Base-by-base conservation (phyloP, 1,284 basidiomycete genomes). In the Apiotrichum mycotoxinovorans region DNA sequence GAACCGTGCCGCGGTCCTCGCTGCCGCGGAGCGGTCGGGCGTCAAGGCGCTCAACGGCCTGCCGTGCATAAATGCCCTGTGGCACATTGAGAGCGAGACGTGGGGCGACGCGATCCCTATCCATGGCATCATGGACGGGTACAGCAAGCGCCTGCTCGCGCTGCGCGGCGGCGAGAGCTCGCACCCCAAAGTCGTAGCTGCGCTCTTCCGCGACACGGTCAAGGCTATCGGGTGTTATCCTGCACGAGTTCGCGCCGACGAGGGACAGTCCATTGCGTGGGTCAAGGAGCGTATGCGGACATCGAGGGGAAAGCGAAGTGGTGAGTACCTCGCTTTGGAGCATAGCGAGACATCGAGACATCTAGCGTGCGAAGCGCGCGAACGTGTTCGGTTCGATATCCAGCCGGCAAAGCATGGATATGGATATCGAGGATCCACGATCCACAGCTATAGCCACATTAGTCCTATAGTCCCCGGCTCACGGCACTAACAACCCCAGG, bases 71-170 rank as follows among this genome's bases (percentile, higher is more conserved):
- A 48, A 48, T 34, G 46, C 46, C 8, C 34, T 48, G 46, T 48
- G 46, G 46, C 34, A 48, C 22, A 48, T 48, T 10, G 30, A 18
- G 34, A 34, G 27, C 27, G 12, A 30, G 22, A 30, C 27, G 8
- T 48, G 30, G 33, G 20, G n/a, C 26, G 46, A 34, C 33, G 46
- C 46, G 33, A 34, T 48, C 33, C 46, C 46, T 11, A 37, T 48
- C 46, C 46, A 48, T 34, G 46, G 20, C 26, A 48, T 48, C 34
- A 48, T 48, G 46, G 46, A 48, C 46, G 46, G 46, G 4, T 48
- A 48, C 46, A 22, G n/a, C n/a, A 30, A n/a, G 7, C 30, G 46
- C 9, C 22, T 48, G 27, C 46, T 48, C 12, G 46, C 46, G 20
- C 46, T 48, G 5, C 30, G 46, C 9, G 46, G 30, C 9, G 46